Base-by-base conservation (phyloP, 345 rosid species). In the Fremontodendron californicum region DNA sequence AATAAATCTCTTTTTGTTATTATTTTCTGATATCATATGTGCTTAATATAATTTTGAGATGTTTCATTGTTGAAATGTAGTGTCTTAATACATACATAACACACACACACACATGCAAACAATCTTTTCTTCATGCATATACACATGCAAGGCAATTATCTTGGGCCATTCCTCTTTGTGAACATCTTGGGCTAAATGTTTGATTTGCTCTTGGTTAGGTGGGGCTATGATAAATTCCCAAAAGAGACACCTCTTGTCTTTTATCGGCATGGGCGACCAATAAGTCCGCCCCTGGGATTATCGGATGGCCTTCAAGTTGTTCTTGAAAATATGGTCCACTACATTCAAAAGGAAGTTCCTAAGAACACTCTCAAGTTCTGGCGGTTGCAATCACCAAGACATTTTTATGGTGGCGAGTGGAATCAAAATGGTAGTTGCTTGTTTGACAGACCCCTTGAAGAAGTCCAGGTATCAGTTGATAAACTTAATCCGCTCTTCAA, bases 351-450 rank as follows among this genome's bases (percentile, higher is more conserved):
- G 73, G 82, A 87, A 73, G 69, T 92, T 66, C 94, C 97, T 18
- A 64, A 70, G 7, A 88, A 85, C 78, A 89, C 90, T 3, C 86
- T 93, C 69, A 93, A 91, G 80, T 89, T 92, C 78, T 93, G 99
- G 99, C 90, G 97, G 39, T 83, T 93, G 85, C 98, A 96, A 78
- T 96, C 99, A 11, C 98, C 97, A 0, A 84, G 99, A 80, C 98
- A 96, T 82, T 96, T 96, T 74, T 81, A 83, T 29, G 98, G 95
- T 8, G 97, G 99, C 40, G 94, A 93, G 15, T 96, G 99, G 99
- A 93, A 96, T 85, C 94, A 86, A 75, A 96, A 96, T 43, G 98
- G 99, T 16, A 93, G 95, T 75, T 96, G 99, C 86, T 86, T 92
- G 79, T 89, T 91, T 37, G 85, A 85, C 45, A 85, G 88, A 64